Conservation (phyloP, 2,329 filamentous ascomycete genomes). For the Myotisia sp. region DNA sequence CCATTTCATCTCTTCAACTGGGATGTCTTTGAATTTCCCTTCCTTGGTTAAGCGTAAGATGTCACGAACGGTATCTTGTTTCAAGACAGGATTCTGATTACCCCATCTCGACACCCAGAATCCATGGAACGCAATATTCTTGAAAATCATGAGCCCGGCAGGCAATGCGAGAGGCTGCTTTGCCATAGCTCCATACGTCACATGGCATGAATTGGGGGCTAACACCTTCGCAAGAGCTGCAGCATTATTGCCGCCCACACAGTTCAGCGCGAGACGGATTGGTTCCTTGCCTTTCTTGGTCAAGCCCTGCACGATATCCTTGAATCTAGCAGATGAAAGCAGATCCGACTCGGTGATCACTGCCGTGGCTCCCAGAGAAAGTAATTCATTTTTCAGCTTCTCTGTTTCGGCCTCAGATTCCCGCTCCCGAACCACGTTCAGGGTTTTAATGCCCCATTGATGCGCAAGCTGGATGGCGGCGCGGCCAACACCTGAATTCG, state of each 20-base stretch:
- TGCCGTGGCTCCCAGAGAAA: conserved; percentile 46
- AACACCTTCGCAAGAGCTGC: conserved; percentile 64
- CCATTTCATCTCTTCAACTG: conserved; percentile 73
- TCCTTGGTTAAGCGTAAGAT: conserved; percentile 60
- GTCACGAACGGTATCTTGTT: conserved; percentile 69
- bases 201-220: conserved; percentile 54
- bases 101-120: conserved; percentile 95
- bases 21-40: conserved; percentile 69
- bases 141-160: conserved; percentile 81
- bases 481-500: conserved; percentile 82
- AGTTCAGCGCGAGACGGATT: conserved; percentile 73
- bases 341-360: conserved; percentile 50
- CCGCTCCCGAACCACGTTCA: conserved; percentile 74
- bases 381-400: conserved; percentile 46
- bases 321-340: conserved; percentile 28
- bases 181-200: conserved; percentile 93
- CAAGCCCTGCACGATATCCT: conserved; percentile 45
- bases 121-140: conserved; percentile 72
- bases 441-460: conserved; percentile 77
- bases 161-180: conserved; percentile 71
- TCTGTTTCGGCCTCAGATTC: conserved; percentile 50
- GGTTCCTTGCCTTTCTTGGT: conserved; percentile 58
- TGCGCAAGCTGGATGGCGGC: conserved; percentile 77
- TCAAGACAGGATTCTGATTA: conserved; percentile 55
- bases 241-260: conserved; percentile 78